These are phyloP conservation scores for Cercospora sp. DNA, from an alignment of 2,329 filamentous ascomycete genomes.

Conservation along the genomic window DNA sequence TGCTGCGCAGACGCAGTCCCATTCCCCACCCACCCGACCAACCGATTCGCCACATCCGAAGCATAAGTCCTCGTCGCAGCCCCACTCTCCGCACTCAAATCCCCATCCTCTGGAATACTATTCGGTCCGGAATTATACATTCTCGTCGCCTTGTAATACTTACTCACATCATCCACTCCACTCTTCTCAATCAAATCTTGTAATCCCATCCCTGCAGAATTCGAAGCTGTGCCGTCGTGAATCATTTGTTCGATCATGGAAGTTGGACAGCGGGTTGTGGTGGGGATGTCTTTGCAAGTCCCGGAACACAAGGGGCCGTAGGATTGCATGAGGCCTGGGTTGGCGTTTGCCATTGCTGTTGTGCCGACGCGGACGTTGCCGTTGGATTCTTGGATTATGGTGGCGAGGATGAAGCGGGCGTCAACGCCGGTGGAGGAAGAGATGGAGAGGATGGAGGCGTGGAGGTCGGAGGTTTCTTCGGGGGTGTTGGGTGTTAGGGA, in stretches of 20 bases:
- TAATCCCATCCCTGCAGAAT: constrained; percentile 45
- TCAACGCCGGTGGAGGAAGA: constrained; percentile 40
- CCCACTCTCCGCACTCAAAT: constrained; percentile 12
- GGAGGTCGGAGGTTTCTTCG: constrained; percentile 42
- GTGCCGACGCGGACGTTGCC: constrained; percentile 48
- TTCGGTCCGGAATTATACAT: constrained; percentile 50
- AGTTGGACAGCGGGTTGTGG: constrained; percentile 42
- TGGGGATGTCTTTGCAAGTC: constrained; percentile 23
- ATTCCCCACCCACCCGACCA: constrained; percentile 11
- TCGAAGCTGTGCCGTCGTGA: constrained; percentile 45
- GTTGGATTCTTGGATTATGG: constrained; percentile 46
- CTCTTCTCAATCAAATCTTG: constrained; percentile 40
- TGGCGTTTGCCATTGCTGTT: constrained; percentile 43
- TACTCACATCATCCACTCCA: constrained; percentile 37
- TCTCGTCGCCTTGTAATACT: constrained; percentile 49
- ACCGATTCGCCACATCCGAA: constrained; percentile 22
- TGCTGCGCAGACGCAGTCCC: neutral
- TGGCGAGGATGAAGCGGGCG: constrained; percentile 45
- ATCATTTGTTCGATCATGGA: constrained; percentile 43
- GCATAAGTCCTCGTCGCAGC: constrained; percentile 16
- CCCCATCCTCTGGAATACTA: constrained; percentile 9
- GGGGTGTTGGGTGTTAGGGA: constrained; percentile 38
- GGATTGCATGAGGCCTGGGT: constrained; percentile 50
- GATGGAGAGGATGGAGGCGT: constrained; percentile 39
- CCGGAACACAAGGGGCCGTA: constrained; percentile 41